Conservation (phyloP, 2,329 filamentous ascomycete genomes). For the Monilinia laxa region DNA sequence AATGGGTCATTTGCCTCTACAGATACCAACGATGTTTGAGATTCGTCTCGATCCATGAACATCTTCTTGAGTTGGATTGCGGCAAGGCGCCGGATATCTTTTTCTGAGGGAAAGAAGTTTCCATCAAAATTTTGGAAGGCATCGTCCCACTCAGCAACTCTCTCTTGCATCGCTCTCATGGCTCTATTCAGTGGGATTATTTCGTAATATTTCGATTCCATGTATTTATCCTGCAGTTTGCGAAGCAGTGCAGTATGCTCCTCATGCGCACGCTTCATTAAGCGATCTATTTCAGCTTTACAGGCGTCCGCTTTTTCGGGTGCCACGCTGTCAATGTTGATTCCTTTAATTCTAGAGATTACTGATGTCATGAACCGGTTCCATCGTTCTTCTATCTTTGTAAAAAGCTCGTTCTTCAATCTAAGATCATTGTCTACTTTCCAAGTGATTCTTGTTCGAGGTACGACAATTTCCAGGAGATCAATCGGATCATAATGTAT, state of each 20-base stretch:
- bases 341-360: conserved; percentile 77
- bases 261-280: conserved; percentile 78
- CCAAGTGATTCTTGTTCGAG: conserved; percentile 88
- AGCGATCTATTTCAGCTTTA: conserved; percentile 73
- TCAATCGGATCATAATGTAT: conserved; percentile 93
- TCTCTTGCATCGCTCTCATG: conserved; percentile 87
- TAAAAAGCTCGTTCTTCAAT: conserved; percentile 89
- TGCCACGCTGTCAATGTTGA: conserved; percentile 86
- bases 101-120: conserved; percentile 90
- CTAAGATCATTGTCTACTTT: conserved; percentile 93
- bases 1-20: conserved; percentile 62
- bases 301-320: conserved; percentile 84
- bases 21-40: conserved; percentile 69
- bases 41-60: conserved; percentile 81
- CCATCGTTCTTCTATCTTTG: conserved; percentile 76
- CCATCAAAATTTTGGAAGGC: conserved; percentile 87
- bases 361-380: conserved; percentile 86
- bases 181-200: conserved; percentile 90
- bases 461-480: conserved; percentile 91
- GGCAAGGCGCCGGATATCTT: conserved; percentile 89
- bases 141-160: conserved; percentile 89
- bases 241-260: conserved; percentile 73
- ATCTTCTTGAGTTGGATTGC: conserved; percentile 92
- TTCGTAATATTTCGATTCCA: conserved; percentile 93
- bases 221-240: conserved; percentile 86